Base-by-base conservation (phyloP, 768 basidiomycete genomes). In the Termitomyces sp. region DNA sequence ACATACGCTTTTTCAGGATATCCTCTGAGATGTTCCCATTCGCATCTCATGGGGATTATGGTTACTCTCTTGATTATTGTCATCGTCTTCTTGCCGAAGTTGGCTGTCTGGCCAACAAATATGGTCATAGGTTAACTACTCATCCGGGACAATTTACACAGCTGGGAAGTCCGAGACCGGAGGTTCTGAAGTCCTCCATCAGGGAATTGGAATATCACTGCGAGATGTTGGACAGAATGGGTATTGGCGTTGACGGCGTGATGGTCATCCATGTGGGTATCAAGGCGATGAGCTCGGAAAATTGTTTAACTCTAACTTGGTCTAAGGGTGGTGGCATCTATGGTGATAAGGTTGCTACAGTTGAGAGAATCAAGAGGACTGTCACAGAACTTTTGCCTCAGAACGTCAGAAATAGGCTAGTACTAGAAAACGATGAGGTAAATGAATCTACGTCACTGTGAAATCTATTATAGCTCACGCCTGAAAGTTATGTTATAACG, bases 11-110 rank as follows among this genome's bases (percentile, higher is more conserved):
- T 71, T 83, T 95, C 73, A 83, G 94, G 46, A 68, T 96, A 62
- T 94, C 92, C 0, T 93, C 92, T 8, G 91, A 94, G 62, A 87
- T 97, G 83, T 96, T 97, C 71, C 94, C 94, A 1, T 97, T 88
- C 64, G 93, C 94, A 0, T 90, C 89, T 1, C 95, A 98, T 63
- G 77, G 73, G 18, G 78, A 77, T 20, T 83, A 93, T 65, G 93
- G 93, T 0, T 97, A 98, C 69, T 80, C 84, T 16, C 78, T 98
- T 26, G 80, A 83, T 8, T 94, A 90, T 58, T 93, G 90, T 6
- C 75, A 81, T 5, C 56, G 73, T 3, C 72, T 82, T 24, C 74
- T 86, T 5, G 76, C 77, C 2, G 65, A 75, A 64, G 85, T 83
- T 24, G 92, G 90, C 1, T 77, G 74, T 6, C 76, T 91, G 24